A percentile compares a stretch with the other conserved stretches of the same genome.
phyloP scores from a whole-genome alignment of 2,329 filamentous ascomycete species.

The Rhinocladiella similis region DNA sequence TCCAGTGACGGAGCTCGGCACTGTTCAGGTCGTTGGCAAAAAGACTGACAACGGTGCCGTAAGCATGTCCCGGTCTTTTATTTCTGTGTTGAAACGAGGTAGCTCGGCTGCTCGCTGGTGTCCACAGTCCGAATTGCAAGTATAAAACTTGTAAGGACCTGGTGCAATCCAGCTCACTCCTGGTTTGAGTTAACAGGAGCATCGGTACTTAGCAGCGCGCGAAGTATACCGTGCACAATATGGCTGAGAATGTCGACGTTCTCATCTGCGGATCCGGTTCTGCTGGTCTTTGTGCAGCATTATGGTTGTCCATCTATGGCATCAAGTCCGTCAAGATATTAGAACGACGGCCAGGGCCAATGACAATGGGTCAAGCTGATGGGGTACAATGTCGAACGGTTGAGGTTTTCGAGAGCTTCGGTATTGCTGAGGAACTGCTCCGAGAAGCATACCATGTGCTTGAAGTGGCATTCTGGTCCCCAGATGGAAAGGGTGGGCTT shows the following conservation, averaged over 20 bases:
- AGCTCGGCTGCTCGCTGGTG: neutral
- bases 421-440: conserved; percentile 55
- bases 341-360: conserved; percentile 56
- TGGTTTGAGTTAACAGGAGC: no score
- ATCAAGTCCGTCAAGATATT: conserved; percentile 48
- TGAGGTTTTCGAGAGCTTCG: conserved; percentile 63
- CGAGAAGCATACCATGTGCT: conserved; percentile 59
- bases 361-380: conserved; percentile 63
- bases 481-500: conserved; percentile 40
- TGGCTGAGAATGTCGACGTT: conserved; percentile 47
- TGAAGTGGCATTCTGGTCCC: conserved; percentile 58
- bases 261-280: conserved; percentile 63
- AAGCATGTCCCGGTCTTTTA: neutral
- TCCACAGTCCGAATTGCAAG: neutral
- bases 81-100: neutral
- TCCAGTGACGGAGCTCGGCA: neutral
- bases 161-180: no score
- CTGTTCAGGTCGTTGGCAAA: neutral
- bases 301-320: conserved; percentile 61
- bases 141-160: no score
- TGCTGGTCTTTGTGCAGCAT: conserved; percentile 61
- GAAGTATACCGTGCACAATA: neutral
- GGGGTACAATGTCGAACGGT: conserved; percentile 62
- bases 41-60: neutral
- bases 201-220: no score